Evolutionary conservation across 768 basidiomycete genomes (phyloP).

Genomic region (Psilocybe azurescens): DNA sequence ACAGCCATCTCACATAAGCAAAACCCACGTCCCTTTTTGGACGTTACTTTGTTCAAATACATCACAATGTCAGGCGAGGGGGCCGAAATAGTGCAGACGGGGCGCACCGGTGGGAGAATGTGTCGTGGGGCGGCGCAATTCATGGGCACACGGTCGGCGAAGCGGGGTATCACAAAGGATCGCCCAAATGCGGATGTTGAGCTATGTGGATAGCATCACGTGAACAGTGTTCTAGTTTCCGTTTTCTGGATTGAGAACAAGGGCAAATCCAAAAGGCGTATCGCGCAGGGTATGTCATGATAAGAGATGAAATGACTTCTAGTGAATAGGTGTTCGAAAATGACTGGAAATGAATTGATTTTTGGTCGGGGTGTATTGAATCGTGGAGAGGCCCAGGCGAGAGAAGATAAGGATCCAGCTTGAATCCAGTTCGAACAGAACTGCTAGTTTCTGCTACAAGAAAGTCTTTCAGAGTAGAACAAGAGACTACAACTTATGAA

Average conservation of each 20-base stretch:
- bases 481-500: not conserved
- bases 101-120: constrained; percentile 22
- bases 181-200: constrained; percentile 20
- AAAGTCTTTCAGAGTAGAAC: not conserved
- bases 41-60: constrained; percentile 34
- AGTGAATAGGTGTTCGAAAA: not conserved
- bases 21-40: constrained; percentile 34
- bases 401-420: not conserved
- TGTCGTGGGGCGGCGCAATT: constrained; percentile 10
- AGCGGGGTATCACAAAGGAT: constrained; percentile 20
- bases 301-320: not conserved
- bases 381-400: not conserved
- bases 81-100: constrained; percentile 13
- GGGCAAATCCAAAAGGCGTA: constrained; percentile 20
- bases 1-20: constrained; percentile 18
- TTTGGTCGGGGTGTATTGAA: not conserved
- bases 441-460: not conserved
- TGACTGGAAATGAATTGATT: not conserved
- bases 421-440: not conserved
- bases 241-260: constrained; percentile 18
- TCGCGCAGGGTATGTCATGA: not conserved
- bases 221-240: constrained; percentile 3
- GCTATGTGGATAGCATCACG: constrained; percentile 19
- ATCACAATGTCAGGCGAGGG: constrained; percentile 24
- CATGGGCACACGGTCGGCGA: constrained; percentile 9